These are phyloP conservation scores for Tolypocladium endophyticum DNA, from an alignment of 2,329 filamentous ascomycete species.

Conservation along the genomic window DNA sequence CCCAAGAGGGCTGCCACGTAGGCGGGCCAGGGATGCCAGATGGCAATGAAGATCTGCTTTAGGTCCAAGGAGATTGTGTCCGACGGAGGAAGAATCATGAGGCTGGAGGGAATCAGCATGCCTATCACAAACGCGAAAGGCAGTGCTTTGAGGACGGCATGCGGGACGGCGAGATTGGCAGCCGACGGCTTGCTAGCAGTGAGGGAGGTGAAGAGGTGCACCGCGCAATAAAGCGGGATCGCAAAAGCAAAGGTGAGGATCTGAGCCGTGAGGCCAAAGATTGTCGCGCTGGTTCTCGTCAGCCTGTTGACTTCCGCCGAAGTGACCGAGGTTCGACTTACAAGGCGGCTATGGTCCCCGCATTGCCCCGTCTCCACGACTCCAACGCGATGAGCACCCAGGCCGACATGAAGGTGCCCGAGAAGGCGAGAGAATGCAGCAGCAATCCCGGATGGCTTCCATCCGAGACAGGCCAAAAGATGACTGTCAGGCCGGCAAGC, in stretches of 20 bases:
- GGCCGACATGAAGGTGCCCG: slow-evolving; percentile 7
- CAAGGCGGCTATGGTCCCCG: slow-evolving; percentile 6
- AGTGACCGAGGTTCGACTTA: slow-evolving; percentile 1
- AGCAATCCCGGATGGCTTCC: slow-evolving; percentile 5
- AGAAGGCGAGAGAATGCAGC: slow-evolving; percentile 9
- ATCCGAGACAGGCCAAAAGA: slow-evolving; percentile 9
- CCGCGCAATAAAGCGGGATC: slow-evolving; percentile 6
- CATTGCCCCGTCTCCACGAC: slow-evolving; percentile 9
- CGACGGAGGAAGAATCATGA: not conserved
- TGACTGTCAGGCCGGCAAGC: slow-evolving; percentile 6
- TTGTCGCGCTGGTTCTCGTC: slow-evolving; percentile 2
- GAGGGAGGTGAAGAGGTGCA: slow-evolving; percentile 5
- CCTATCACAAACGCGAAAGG: not conserved
- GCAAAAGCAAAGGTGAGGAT: slow-evolving; percentile 10
- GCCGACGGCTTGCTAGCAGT: slow-evolving; percentile 5
- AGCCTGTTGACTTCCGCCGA: not conserved
- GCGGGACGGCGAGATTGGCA: slow-evolving; percentile 8
- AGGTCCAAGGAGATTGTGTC: slow-evolving; percentile 4
- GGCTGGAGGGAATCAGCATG: not conserved
- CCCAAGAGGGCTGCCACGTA: slow-evolving; percentile 7
- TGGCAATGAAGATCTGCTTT: slow-evolving; percentile 9
- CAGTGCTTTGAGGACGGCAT: slow-evolving; percentile 5
- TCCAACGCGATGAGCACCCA: slow-evolving; percentile 9
- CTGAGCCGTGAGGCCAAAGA: slow-evolving; percentile 7
- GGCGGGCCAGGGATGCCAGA: slow-evolving; percentile 12